Percentiles rank a stretch among this genome's conserved stretches.
phyloP scores from a whole-genome alignment of 257 asterid genomes.

The Thymus mandschuricus region DNA sequence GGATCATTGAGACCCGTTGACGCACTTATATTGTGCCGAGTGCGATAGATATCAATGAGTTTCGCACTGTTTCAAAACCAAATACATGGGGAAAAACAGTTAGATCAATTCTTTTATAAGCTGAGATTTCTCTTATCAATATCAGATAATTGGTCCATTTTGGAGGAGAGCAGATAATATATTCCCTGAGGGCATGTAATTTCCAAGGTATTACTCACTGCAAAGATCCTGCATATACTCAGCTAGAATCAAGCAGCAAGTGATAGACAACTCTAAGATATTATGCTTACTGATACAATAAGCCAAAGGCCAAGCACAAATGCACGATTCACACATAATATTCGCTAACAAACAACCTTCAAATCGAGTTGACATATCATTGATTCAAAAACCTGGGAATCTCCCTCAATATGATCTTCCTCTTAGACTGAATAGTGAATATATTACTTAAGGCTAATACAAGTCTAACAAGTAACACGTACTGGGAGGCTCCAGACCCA shows the following conservation, averaged over 20 bases:
- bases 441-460: not conserved
- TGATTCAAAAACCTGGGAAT: not conserved
- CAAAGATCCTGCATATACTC: not conserved
- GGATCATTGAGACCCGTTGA: constrained; percentile 94
- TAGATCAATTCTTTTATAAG: constrained; percentile 30
- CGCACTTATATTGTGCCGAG: constrained; percentile 97
- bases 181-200: constrained; percentile 3
- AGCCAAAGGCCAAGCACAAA: not conserved
- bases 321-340: not conserved
- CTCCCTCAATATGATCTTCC: not conserved
- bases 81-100: constrained; percentile 35
- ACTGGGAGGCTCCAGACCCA: constrained; percentile 18
- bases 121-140: constrained; percentile 24
- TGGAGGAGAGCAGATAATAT: not conserved
- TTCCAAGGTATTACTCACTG: constrained; percentile 5
- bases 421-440: constrained; percentile 2
- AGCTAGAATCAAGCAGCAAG: not conserved
- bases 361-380: not conserved
- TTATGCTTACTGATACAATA: not conserved
- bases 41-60: constrained; percentile 93
- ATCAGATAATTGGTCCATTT: constrained; percentile 12
- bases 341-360: not conserved
- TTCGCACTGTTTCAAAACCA: constrained; percentile 66
- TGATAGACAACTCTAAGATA: not conserved
- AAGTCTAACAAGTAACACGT: not conserved